Evolutionary conservation across 495 filamentous ascomycete species (phyloP), one percentile per base, ranked within the genome.

Genomic region (Aspergillus saccharolyticus): DNA sequence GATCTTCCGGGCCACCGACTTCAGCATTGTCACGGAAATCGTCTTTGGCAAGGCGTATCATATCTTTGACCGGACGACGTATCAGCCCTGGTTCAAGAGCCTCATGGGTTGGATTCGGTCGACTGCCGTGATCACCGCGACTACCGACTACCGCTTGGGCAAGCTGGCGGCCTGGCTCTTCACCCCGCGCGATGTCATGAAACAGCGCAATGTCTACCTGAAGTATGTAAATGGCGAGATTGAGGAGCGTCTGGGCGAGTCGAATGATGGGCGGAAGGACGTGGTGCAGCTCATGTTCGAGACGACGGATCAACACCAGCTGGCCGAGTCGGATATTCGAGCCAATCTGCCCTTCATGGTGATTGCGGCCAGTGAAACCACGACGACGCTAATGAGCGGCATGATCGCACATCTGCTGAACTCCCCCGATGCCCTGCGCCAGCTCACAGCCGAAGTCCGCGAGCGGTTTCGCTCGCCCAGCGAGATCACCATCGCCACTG

Each of bases 321-420:
- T 63, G 10, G 30, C 56, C 1, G 19, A 12, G 3, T 2, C 16
- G 0, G 60, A 63, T 30, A 52, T 55, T 16, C 21, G 44, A 15
- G 19, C 44, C 16, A 63, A 57, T 22, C 52, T 39, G 4, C 15
- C 33, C 30, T 4, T 51, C 9, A 46, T 75, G 15, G 68, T 76
- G 22, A 47, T 72, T 12, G 73, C 73, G 15, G 83, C 83, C 8
- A 82, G 78, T 60, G 84, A 86, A 60, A 86, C 83, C 0, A 78
- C 80, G 7, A 83, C 83, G 0, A 84, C 81, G 0, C 55, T 73
- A 0, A 57, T 86, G 0, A 65, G 66, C 0, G 83, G 80, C 3
- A 71, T 70, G 14, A 70, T 81, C 19, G 85, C 74, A 50, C 75
- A 79, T 43, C 73, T 86, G 0, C 67, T 80, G 15, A 68, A 70